A percentile compares a stretch with the other conserved stretches of the same genome.
Evolutionary conservation across 2,329 filamentous ascomycete genomes (phyloP).

Genomic region (Paecilomyces variotii): DNA sequence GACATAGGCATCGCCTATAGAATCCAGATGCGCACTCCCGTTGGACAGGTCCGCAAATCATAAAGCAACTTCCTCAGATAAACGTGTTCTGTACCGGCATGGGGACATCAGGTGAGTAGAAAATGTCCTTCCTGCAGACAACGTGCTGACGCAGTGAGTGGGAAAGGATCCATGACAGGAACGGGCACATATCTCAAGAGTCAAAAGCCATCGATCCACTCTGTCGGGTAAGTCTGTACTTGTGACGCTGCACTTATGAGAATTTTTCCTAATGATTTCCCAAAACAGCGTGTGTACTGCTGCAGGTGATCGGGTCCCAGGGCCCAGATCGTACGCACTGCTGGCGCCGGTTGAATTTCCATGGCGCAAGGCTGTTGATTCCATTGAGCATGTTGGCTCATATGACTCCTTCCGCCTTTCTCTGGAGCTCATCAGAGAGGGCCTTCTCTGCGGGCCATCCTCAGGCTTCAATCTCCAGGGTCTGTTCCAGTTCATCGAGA

Average conservation of each 20-base stretch:
- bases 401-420: slow-evolving; percentile 47
- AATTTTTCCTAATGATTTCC: slow-evolving; percentile 18
- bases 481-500: slow-evolving; percentile 43
- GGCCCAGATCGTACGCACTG: slow-evolving; percentile 47
- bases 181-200: slow-evolving; percentile 44
- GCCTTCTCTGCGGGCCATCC: slow-evolving; percentile 53
- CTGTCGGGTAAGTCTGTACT: slow-evolving; percentile 9
- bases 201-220: slow-evolving; percentile 33
- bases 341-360: slow-evolving; percentile 49
- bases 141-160: neutral
- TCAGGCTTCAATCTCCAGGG: slow-evolving; percentile 53
- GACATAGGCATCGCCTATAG: slow-evolving; percentile 18
- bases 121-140: neutral
- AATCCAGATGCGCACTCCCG: slow-evolving; percentile 49
- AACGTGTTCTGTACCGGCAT: slow-evolving; percentile 50
- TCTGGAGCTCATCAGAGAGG: slow-evolving; percentile 48
- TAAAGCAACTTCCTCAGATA: slow-evolving; percentile 49
- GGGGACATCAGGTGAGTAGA: slow-evolving; percentile 41
- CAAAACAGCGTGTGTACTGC: slow-evolving; percentile 46
- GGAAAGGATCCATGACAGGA: slow-evolving; percentile 40
- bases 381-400: slow-evolving; percentile 50
- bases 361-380: slow-evolving; percentile 49
- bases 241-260: slow-evolving; percentile 12
- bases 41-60: slow-evolving; percentile 54
- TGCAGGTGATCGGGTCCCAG: slow-evolving; percentile 50